Percentiles rank a stretch among this genome's conserved stretches.
Conservation (phyloP, 305 asterid genomes). For the Stenogyne calaminthoides region DNA sequence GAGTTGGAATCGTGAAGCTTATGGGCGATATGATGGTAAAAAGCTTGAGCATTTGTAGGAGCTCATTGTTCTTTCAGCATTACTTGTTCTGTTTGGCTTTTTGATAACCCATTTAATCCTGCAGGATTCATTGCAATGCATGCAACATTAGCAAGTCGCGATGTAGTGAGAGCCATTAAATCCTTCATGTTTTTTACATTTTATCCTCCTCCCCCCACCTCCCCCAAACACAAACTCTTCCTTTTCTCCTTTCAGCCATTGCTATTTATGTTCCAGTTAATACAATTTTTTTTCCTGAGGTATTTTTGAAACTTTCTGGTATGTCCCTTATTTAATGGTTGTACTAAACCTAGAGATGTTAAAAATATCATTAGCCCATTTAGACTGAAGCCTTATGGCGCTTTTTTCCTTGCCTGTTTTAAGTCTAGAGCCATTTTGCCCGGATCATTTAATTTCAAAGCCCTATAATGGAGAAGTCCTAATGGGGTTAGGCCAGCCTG, state of each 20-base stretch:
- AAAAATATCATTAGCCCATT: too few relatives aligned
- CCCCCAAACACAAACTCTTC: too few relatives aligned
- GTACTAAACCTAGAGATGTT: too few relatives aligned
- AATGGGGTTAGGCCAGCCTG: too few relatives aligned
- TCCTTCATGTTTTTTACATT: constrained; percentile 16
- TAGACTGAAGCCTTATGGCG: too few relatives aligned
- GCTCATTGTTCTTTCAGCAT: constrained; percentile 22
- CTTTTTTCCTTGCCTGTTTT: too few relatives aligned
- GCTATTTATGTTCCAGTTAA: neutral
- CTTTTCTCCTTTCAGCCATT: neutral
- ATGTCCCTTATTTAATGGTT: too few relatives aligned
- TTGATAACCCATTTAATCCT: constrained; percentile 13
- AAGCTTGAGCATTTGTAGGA: constrained; percentile 16
- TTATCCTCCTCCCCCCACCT: too few relatives aligned
- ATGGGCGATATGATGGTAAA: constrained; percentile 78
- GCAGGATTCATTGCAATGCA: constrained; percentile 96
- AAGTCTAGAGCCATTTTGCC: too few relatives aligned
- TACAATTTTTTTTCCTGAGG: neutral
- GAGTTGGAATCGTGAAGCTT: constrained; percentile 72
- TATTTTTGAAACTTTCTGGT: neutral
- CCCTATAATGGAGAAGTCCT: too few relatives aligned
- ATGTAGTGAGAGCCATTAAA: constrained; percentile 66
- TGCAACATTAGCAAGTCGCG: constrained; percentile 93
- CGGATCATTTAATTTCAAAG: too few relatives aligned
- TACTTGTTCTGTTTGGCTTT: constrained; percentile 20